These are phyloP conservation scores for Filosporella fistucella DNA, from an alignment of 495 filamentous ascomycete genomes.

Conservation along the genomic window DNA sequence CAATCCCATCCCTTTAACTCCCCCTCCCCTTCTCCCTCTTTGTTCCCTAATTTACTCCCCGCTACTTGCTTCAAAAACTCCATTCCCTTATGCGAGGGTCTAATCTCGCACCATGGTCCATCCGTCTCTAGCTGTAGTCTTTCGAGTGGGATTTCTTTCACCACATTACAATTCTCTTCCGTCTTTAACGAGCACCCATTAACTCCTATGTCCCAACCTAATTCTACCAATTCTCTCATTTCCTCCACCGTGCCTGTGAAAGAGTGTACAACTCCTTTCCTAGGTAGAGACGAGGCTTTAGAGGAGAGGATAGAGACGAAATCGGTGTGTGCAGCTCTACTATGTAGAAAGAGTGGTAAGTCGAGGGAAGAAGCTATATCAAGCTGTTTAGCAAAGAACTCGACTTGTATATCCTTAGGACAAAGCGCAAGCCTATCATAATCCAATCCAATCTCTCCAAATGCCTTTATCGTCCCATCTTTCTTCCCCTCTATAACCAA, in stretches of 20 bases:
- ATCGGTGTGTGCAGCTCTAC: conserved; percentile 61
- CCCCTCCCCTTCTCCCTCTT: neutral
- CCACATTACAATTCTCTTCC: conserved; percentile 65
- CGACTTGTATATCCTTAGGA: conserved; percentile 69
- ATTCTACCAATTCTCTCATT: conserved; percentile 57
- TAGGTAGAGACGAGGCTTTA: conserved; percentile 49
- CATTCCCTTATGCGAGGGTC: conserved; percentile 56
- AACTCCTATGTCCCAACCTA: conserved; percentile 66
- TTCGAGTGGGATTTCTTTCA: conserved; percentile 62
- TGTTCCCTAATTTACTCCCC: neutral
- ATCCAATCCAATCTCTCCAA: conserved; percentile 94
- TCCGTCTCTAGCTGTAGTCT: conserved; percentile 73
- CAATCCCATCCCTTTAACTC: conserved; percentile 35
- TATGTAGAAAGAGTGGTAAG: conserved; percentile 72
- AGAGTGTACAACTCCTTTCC: conserved; percentile 65
- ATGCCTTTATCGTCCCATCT: no score
- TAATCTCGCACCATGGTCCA: conserved; percentile 61
- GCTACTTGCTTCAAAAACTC: conserved; percentile 41
- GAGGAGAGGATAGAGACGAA: conserved; percentile 55
- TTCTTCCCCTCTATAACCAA: no score
- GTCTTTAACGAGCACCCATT: conserved; percentile 75
- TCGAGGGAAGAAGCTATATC: conserved; percentile 49
- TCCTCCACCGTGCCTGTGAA: conserved; percentile 71
- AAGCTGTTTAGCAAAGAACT: conserved; percentile 78
- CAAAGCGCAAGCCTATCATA: conserved; percentile 86